Evolutionary conservation across 345 rosid genomes (phyloP).

Genomic region (Draba incana): DNA sequence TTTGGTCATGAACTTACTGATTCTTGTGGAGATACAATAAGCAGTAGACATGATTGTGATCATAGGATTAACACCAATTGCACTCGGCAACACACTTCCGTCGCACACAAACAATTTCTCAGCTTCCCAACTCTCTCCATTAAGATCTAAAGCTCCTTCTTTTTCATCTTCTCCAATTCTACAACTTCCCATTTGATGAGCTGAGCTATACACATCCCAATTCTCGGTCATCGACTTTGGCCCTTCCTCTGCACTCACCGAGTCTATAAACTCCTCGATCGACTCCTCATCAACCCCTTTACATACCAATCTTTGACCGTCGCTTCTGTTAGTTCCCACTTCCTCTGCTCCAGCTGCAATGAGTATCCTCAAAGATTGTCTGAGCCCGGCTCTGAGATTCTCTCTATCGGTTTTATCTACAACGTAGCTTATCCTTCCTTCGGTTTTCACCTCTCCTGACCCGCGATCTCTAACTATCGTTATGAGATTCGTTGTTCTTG

Average conservation of each 20-base stretch:
- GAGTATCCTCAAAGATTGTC: constrained; percentile 57
- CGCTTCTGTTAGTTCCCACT: constrained; percentile 65
- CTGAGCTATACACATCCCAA: constrained; percentile 50
- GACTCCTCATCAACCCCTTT: constrained; percentile 47
- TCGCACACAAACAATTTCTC: constrained; percentile 60
- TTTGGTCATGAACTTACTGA: constrained; percentile 44
- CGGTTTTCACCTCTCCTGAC: constrained; percentile 52
- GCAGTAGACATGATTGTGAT: constrained; percentile 72
- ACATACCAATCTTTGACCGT: constrained; percentile 54
- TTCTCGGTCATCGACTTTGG: constrained; percentile 41
- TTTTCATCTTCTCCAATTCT: constrained; percentile 55
- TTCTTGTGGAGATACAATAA: constrained; percentile 56
- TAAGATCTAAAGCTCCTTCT: constrained; percentile 57
- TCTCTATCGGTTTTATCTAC: constrained; percentile 46
- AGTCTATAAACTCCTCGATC: constrained; percentile 53
- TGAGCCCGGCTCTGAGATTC: constrained; percentile 52
- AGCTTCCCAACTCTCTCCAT: constrained; percentile 71
- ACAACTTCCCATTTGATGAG: constrained; percentile 78
- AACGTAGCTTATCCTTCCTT: constrained; percentile 47
- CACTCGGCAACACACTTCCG: constrained; percentile 63
- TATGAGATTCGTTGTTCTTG: constrained; percentile 58
- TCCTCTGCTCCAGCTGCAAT: constrained; percentile 71
- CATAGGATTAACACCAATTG: constrained; percentile 76
- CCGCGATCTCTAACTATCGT: constrained; percentile 55
- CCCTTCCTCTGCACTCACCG: constrained; percentile 44